Base-by-base conservation (phyloP, 2,329 filamentous ascomycete species). In the Emergomyces orientalis region DNA sequence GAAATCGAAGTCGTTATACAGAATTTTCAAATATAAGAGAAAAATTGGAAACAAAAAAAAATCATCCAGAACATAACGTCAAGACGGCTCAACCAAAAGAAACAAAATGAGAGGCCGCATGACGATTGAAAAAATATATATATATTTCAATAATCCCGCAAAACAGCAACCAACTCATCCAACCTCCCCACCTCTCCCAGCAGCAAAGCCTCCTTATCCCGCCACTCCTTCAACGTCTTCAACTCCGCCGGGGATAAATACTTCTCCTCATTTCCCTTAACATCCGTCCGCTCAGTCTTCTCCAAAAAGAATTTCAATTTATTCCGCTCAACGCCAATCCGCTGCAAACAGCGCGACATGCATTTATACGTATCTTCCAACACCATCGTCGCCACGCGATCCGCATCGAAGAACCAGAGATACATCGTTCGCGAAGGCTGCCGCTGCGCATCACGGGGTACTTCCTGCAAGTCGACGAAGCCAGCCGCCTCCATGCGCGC, bases 391-490 rank as follows among this genome's bases (percentile, higher is more conserved):
- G 87, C 80, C 7, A 88, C 87, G 56, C 89, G 84, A 55, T 91
- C 85, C 13, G 84, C 80, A 72, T 97, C 92, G 74, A 91, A 96
- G 79, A 86, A 96, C 87, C 92, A 97, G 62, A 97, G 84, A 73
- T 92, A 97, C 30, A 96, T 83, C 0, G 91, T 96, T 60, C 91
- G 86, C 65, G 87, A 89, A 0, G 92, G 90, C 69, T 89, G 84
- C 41, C 91, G 87, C 65, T 87, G 88, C 67, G 88, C 88, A 70
- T 97, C 93, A 67, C 90, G 89, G 0, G 94, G 94, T 0, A 99
- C 88, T 77, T 99, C 94, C 74, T 99, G 94, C 6, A 96, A 85
- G 68, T 97, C 91, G 14, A 96, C 86, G 65, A 94, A 87, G 1
- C 94, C 93, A 22, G 86, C 86, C 73, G 91, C 87, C 68, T 96